phyloP scores from a whole-genome alignment of 2,329 filamentous ascomycete species.

The Aspergillus nomiae region DNA sequence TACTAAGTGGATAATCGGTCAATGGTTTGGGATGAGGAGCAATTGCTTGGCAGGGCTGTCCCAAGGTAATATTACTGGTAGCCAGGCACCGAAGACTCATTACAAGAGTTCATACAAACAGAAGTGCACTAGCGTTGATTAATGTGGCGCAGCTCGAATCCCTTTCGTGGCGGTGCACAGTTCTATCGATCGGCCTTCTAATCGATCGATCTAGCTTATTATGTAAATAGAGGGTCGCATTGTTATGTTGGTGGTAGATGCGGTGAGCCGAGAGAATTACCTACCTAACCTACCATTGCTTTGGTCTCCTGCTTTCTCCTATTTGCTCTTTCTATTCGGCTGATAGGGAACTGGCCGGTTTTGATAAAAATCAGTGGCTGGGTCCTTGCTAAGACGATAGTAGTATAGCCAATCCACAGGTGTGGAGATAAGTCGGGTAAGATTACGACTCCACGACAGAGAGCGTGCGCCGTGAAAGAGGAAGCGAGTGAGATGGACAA shows the following conservation, averaged over 20 bases:
- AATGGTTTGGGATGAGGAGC: neutral
- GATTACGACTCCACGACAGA: neutral
- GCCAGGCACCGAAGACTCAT: neutral
- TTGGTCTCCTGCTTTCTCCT: neutral
- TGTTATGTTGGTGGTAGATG: neutral
- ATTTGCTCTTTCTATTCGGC: neutral
- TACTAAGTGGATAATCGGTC: neutral
- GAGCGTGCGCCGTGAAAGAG: neutral
- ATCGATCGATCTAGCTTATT: constrained; percentile 5
- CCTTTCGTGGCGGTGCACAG: constrained; percentile 17
- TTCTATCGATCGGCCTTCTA: constrained; percentile 17
- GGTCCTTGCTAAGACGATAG: neutral
- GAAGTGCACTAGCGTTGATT: neutral
- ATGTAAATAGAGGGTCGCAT: neutral
- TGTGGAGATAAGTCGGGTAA: neutral
- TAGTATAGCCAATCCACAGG: neutral
- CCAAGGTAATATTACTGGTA: neutral
- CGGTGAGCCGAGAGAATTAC: neutral
- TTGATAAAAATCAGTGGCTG: neutral
- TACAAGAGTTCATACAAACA: neutral
- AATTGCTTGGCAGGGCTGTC: neutral
- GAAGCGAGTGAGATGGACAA: neutral
- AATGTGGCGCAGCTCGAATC: constrained; percentile 8
- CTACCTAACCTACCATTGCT: neutral
- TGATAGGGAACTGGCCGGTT: neutral